Base-by-base conservation (phyloP, 176 grass and related monocot genomes). In the Hyparrhenia diplandra region DNA sequence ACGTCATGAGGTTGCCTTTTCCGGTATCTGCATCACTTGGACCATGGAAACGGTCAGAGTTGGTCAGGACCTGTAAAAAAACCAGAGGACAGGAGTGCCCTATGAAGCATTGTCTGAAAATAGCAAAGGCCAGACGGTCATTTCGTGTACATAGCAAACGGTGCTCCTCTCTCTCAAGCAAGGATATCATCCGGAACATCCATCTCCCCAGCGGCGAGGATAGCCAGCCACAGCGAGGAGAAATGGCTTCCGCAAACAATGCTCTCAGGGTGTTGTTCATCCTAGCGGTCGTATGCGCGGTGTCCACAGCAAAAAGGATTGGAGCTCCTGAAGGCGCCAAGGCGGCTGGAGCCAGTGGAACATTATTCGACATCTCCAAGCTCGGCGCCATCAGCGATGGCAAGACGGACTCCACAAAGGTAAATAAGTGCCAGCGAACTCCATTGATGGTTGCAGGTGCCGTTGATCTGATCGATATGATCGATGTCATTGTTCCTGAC, bases 321-420 rank as follows among this genome's bases (percentile, higher is more conserved):
- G 29, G 6, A n/a, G 37, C 63, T n/a, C n/a, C n/a, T n/a, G 55
- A 13, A 21, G 39, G 5, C 37, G 7, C 16, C 2, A 21, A 21
- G 27, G 27, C 73, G 1, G 11, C 51, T 4, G 49, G 40, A 5
- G 11, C 47, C 49, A 18, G 0, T 2, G 61, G 68, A 21, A 10
- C 64, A 7, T 87, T 90, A 7, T 87, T 90, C 51, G 69, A 93
- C 79, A 63, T 93, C 46, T 39, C 61, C 14, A 76, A 87, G 51
- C 82, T 87, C 28, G 88, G 91, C 27, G 91, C 81, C 0, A 25
- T 17, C 14, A 20, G 4, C 30, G 81, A 90, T 17, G 91, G 84
- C 81, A 87, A 90, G 76, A 90, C 81, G 1, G 88, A 93, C 39
- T 84, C 32, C 11, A 85, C 88, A 3, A 46, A 77, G 74, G 91